A percentile compares a stretch with the other conserved stretches of the same genome.
phyloP scores from a whole-genome alignment of 2,329 filamentous ascomycete species.

The Pestalotiopsis fici region DNA sequence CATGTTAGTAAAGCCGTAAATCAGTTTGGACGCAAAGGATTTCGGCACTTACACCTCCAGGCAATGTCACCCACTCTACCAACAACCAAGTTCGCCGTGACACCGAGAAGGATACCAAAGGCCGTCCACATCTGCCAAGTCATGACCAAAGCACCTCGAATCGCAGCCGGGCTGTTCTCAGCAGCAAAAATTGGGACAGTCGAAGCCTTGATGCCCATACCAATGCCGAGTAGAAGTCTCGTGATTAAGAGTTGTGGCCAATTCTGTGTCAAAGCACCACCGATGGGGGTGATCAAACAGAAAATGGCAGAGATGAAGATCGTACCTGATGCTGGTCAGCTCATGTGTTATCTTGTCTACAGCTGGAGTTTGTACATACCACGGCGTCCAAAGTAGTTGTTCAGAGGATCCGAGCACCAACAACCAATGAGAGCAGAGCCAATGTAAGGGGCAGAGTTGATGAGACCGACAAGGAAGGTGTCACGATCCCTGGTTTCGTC shows the following conservation, averaged over 20 bases:
- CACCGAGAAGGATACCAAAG: conserved; percentile 57
- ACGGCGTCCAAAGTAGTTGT: conserved; percentile 42
- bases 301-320: conserved; percentile 28
- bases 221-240: conserved; percentile 67
- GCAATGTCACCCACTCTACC: conserved; percentile 48
- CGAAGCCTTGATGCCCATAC: conserved; percentile 67
- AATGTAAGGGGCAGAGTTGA: conserved; percentile 51
- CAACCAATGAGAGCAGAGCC: conserved; percentile 48
- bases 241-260: conserved; percentile 69
- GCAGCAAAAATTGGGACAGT: conserved; percentile 62
- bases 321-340: background rate
- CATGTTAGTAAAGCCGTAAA: conserved; percentile 4
- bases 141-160: conserved; percentile 71
- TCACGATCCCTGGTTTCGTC: conserved; percentile 38
- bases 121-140: conserved; percentile 61
- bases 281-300: background rate
- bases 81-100: conserved; percentile 59
- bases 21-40: background rate
- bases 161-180: conserved; percentile 61
- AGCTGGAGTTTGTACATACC: conserved; percentile 24
- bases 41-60: conserved; percentile 23
- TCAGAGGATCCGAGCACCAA: conserved; percentile 49
- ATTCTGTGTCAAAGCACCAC: conserved; percentile 35
- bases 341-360: background rate
- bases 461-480: conserved; percentile 57